Evolutionary conservation across 495 filamentous ascomycete species (phyloP).

Genomic region (Penicillium riverlandense): DNA sequence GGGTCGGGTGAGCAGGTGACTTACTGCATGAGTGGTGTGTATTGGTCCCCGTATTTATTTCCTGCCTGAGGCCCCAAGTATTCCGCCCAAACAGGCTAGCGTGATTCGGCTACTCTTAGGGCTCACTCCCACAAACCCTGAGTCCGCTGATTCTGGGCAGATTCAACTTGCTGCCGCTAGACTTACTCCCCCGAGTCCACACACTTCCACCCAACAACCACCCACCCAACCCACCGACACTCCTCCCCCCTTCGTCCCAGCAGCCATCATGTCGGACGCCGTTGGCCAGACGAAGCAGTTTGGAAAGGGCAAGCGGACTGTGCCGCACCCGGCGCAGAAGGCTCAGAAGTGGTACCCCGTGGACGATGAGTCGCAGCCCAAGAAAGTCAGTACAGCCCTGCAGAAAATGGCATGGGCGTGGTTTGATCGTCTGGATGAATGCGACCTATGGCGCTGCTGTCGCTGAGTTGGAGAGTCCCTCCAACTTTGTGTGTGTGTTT

Average conservation of each 20-base stretch:
- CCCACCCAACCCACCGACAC: constrained; percentile 39
- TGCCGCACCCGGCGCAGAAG: constrained; percentile 79
- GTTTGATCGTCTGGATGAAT: constrained; percentile 21
- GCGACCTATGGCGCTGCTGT: constrained; percentile 26
- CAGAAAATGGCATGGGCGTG: constrained; percentile 12
- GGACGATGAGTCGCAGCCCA: constrained; percentile 82
- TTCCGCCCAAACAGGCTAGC: constrained; percentile 2
- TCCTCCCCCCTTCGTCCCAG: constrained; percentile 37
- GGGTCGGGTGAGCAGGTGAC: constrained; percentile 19
- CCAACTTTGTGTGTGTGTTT: constrained; percentile 1
- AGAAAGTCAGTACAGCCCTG: constrained; percentile 66
- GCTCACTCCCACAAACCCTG: constrained; percentile 28
- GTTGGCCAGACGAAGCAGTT: constrained; percentile 80
- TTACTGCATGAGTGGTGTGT: constrained; percentile 13
- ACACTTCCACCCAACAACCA: constrained; percentile 36
- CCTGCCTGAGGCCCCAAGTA: constrained; percentile 11
- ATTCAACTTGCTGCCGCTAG: constrained; percentile 1
- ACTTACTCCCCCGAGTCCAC: constrained; percentile 16
- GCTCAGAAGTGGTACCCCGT: constrained; percentile 99
- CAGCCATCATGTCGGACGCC: constrained; percentile 59
- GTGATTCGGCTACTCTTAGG: constrained; percentile 9
- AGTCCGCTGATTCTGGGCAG: constrained; percentile 14
- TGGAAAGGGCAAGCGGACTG: constrained; percentile 89
- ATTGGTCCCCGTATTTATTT: constrained; percentile 5
- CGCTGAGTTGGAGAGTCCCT: constrained; percentile 4